Base-by-base conservation (phyloP, 805 yeast genomes). In the Cyberlindnera xylosilytica region DNA sequence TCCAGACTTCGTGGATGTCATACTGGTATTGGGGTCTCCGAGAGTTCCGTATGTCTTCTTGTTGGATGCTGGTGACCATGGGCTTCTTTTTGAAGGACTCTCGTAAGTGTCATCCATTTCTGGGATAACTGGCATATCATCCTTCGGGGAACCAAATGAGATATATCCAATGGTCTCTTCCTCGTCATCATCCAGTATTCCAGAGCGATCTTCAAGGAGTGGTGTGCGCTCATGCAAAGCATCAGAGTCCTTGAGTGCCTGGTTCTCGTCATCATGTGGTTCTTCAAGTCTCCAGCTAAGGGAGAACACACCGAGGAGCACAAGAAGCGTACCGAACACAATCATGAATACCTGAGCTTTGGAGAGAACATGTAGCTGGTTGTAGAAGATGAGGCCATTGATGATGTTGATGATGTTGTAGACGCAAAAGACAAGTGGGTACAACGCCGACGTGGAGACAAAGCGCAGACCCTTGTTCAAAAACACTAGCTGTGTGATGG, bases 391-490 rank as follows among this genome's bases (percentile, higher is more conserved):
- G 32, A 85, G 61, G 15, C 85, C 81, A 61, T 87, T 87, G 47
- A 78, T 66, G 27, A 81, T 74, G 50, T 84, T 83, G 45, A 76
- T 69, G 38, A 86, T 65, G 65, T 87, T 89, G 68, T 84, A 88
- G 34, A 87, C 78, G 62, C 93, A 83, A 61, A 89, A 89, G 26
- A 89, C 85, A 49, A 89, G 66, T 1, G 97, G 97, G 57, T 88
- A 89, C 24, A 89, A 68, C 15, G 87, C 73, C 2, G 91, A 79
- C 0, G 96, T 86, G 39, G 88, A 80, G 32, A 82, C 73, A 44
- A 73, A 73, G 37, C 79, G 72, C 42, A 88, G 69, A 0, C 95
- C 96, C 53, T 76, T 70, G 63, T 88, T 88, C 45, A 89, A 72
- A 30, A 86, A 78, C 44, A 74, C 79, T 41, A 88, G 70, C 58